Base-by-base conservation (phyloP, 352 stramenopile species). In the Phytopythium helicoides region DNA sequence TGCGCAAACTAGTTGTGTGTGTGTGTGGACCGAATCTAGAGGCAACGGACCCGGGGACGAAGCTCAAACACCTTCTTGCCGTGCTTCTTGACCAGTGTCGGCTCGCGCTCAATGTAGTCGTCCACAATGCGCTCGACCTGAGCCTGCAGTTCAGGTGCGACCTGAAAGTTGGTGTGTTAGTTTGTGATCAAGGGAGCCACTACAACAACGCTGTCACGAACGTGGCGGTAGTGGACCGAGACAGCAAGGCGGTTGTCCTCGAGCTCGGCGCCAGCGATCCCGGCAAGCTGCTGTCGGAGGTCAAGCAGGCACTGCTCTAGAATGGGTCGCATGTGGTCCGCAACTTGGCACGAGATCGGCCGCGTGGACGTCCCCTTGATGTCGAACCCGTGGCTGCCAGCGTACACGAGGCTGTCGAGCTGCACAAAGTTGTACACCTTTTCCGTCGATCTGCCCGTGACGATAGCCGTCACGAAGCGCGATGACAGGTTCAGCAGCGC, bases 121-220 rank as follows among this genome's bases (percentile, higher is more conserved):
- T 95, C 78, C 11, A 99, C 73, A 39, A 98, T 97, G 10, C 74
- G 61, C 31, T 87, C 68, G 6, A 98, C 89, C 1, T 89, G 52
- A n/a, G 59, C 54, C 42, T 87, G 73, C 10, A 80, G 58, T 22
- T 61, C 57, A 6, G 59, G 58, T 28, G 65, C 70, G 42, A 80
- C 64, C 70, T 76, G 51, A 22, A n/a, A n/a, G n/a, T n/a, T n/a
- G n/a, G n/a, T n/a, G n/a, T n/a, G n/a, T n/a, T n/a, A n/a, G n/a
- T n/a, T n/a, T n/a, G n/a, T n/a, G n/a, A n/a, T n/a, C n/a, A n/a
- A n/a, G n/a, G n/a, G n/a, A n/a, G n/a, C n/a, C n/a, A n/a, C n/a
- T n/a, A n/a, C n/a, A n/a, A n/a, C n/a, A n/a, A n/a, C n/a, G n/a
- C n/a, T n/a, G n/a, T n/a, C n/a, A 26, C 59, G 60, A 54, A 84